Evolutionary conservation across 257 asterid species (phyloP), one percentile per base, ranked within the genome.

Genomic region (Ocimum tenuiflorum): DNA sequence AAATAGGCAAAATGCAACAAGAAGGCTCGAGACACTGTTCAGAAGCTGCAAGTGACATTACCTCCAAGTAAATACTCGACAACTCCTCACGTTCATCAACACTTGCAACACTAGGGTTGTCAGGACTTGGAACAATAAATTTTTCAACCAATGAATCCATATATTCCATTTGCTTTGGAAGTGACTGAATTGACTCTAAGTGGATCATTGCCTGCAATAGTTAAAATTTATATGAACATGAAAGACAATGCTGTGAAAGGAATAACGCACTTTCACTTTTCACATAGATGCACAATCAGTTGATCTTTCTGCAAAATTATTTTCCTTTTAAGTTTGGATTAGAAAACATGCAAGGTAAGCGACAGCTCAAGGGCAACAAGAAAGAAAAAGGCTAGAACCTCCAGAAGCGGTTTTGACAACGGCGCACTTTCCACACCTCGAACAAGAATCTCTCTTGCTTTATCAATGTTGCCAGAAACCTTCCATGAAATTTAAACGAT

Each of bases 51-150:
- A 60, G 43, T 35, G 45, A 3, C 20, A 58, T 73, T 81, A 90
- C 99, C 99, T 94, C 97, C 77, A 94, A 73, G 80, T 88, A 88
- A 72, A 94, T 82, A 87, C 90, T 90, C 3, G 99, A 94, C 63
- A 90, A 54, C 72, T 94, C 99, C 77, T 94, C 97, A 69, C 94
- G 82, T 56, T 94, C 99, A 64, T 83, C 90, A 66, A 77, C 73
- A 79, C 87, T 86, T 53, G 95, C 84, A 76, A 74, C 68, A 75
- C 43, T 79, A 43, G 85, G 72, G 70, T 77, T 85, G 19, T 85
- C 96, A 11, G 79, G 73, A 71, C 62, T 73, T 41, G 88, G 85
- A 65, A 68, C 82, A 10, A 88, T 75, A 75, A 82, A 88, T 79
- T 86, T 94, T 41, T 85, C 89, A 41, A 94, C 92, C 79, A 90